Conservation (phyloP, 257 asterid species). For the Solanum gandarillasii region DNA sequence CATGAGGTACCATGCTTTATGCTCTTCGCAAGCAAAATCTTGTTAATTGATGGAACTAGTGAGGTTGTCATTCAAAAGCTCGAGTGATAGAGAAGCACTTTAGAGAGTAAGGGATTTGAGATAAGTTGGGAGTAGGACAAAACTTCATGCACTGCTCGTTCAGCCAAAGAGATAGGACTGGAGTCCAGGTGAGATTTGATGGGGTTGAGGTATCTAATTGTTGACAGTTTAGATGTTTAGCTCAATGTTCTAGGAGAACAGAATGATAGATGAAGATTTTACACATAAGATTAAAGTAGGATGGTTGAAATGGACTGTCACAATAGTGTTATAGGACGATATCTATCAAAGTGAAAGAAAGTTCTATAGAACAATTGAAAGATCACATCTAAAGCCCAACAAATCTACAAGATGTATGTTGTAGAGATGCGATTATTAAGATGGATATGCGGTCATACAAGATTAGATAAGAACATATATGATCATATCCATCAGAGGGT, state of each 20-base stretch:
- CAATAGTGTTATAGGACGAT: not conserved
- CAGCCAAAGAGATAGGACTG: not conserved
- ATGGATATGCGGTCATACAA: not conserved
- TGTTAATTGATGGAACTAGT: not conserved
- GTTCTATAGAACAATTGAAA: not conserved
- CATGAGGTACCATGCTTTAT: not conserved
- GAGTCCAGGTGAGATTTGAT: not conserved
- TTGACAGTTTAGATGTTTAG: not conserved
- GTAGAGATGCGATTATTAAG: not conserved
- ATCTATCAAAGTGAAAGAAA: not conserved
- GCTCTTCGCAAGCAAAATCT: not conserved
- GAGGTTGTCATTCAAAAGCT: not conserved
- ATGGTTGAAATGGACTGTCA: not conserved
- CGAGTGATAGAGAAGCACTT: not conserved
- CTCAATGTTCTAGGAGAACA: not conserved
- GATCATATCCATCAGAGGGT: not conserved
- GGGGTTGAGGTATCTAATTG: not conserved
- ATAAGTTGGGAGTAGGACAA: not conserved
- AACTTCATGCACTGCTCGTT: not conserved
- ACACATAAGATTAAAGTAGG: not conserved
- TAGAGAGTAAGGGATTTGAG: not conserved
- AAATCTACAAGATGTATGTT: not conserved
- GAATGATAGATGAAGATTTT: not conserved
- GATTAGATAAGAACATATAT: not conserved
- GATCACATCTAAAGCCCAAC: not conserved